A percentile compares a stretch with the other conserved stretches of the same genome.
Evolutionary conservation across 306 rosid species (phyloP).

Genomic region (Carpinus viminea): DNA sequence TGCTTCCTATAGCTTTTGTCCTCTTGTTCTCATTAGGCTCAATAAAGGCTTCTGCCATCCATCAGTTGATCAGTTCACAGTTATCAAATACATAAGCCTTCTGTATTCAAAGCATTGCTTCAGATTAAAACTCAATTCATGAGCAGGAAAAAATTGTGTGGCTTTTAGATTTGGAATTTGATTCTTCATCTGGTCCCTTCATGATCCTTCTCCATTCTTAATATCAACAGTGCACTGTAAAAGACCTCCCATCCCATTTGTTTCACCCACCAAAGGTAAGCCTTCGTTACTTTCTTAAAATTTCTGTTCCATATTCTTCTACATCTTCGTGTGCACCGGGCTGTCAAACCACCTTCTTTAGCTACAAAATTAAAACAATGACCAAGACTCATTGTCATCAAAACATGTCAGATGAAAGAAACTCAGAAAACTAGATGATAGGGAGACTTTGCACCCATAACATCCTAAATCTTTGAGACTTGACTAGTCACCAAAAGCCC

Average conservation of each 20-base stretch:
- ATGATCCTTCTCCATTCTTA: neutral
- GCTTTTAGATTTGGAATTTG: neutral
- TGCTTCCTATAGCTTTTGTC: slow-evolving; percentile 11
- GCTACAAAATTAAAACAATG: slow-evolving; percentile 2
- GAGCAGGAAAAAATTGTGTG: slow-evolving; percentile 7
- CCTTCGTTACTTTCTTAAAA: slow-evolving; percentile 13
- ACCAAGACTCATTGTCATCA: neutral
- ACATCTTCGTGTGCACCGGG: neutral
- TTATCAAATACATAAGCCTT: slow-evolving; percentile 15
- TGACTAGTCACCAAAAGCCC: slow-evolving; percentile 23
- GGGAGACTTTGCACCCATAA: neutral
- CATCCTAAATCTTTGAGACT: neutral
- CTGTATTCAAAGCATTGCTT: slow-evolving; percentile 19
- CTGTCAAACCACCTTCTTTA: neutral
- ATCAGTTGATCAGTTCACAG: slow-evolving; percentile 11
- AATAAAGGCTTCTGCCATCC: slow-evolving; percentile 24
- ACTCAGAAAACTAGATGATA: neutral
- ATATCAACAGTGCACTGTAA: neutral
- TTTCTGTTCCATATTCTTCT: neutral
- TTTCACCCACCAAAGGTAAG: slow-evolving; percentile 24
- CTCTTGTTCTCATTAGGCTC: neutral
- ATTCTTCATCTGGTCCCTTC: neutral
- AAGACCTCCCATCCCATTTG: slow-evolving; percentile 17
- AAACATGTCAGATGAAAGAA: neutral
- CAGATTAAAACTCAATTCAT: slow-evolving; percentile 2